Evolutionary conservation across 306 rosid genomes (phyloP), one percentile per base, ranked within the genome.

Genomic region (Glycine latifolia): DNA sequence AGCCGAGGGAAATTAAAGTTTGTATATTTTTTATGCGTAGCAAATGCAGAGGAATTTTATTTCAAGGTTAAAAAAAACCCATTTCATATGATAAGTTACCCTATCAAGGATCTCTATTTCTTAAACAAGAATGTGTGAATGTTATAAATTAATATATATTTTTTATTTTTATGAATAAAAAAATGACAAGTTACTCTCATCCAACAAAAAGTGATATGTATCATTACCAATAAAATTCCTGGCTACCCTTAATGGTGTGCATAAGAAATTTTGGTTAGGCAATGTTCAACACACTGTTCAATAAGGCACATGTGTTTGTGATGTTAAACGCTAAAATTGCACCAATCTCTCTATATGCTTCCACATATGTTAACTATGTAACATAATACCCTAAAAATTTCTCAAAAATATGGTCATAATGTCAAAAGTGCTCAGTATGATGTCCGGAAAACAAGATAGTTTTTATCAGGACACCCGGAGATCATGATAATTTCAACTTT

Each of bases 401-500:
- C 56, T 47, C 37, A 43, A 33, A 62, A 62, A 59, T 75, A 44
- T 2, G 8, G 59, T 75, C 7, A 44, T 43, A 43, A 20, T 20
- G 55, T 43, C 68, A 66, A 72, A 85, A 69, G 81, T 60, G 83
- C 76, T 46, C 20, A 82, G 54, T 10, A 43, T 68, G 10, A 77
- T 75, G 77, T 35, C 88, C 87, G 72, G 70, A 62, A 82, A 75
- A 80, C 70, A 65, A 71, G 89, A 85, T 11, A 63, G 76, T 77
- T 79, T 80, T 82, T 31, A 52, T 75, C 71, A 71, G 58, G 17
- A 66, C 86, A 86, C 73, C 9, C 39, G 80, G 69, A 75, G 76
- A 67, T 82, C 81, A 86, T 84, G 44, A 47, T 75, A 80, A 50
- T 79, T 77, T 73, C 77, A 73, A 56, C 80, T 48, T 81, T 75